Base-by-base conservation (phyloP, 2,329 filamentous ascomycete species). In the Colletotrichum zoysiae region DNA sequence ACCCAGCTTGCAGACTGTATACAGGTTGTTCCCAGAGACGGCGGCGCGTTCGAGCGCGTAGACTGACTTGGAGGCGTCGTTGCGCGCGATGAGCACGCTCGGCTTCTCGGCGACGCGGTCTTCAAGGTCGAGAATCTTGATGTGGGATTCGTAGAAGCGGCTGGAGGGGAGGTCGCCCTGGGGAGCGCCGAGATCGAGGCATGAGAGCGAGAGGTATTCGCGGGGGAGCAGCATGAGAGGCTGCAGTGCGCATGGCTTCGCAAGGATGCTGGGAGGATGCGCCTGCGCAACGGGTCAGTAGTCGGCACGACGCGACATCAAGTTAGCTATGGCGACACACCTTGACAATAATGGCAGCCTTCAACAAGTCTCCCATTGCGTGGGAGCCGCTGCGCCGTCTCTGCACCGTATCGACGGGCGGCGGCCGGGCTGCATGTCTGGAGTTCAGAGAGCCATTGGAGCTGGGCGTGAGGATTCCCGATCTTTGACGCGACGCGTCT, bases 1-100 rank as follows among this genome's bases (percentile, higher is more conserved):
- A 2, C 89, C 91, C 55, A 96, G 82, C 76, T 88, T 90, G 79
- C 91, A 95, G 35, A 94, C 78, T 14, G 89, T 88, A 78, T 93
- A 95, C 4, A 92, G 83, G 0, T 87, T 86, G n/a, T 53, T 35
- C 18, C 48, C 53, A 6, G 35, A 35, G 58, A 82, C 80, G 20
- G 85, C 83, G 46, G 93, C 89, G 33, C 89, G 86, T 81, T 95
- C 93, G n/a, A 93, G 82, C 16, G 87, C 91, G 78, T 89, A 92
- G 0, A 88, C 74, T 46, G 83, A 84, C 67, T 84, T 83, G 72
- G 85, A 86, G 35, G 85, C 82, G 55, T 91, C 88, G 56, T 88
- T 84, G 70, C 88, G 85, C 38, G 89, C 90, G 70, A 94, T 83
- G 12, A 94, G 84, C 20, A 93, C 82, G 70, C 86, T 86, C 18